These are phyloP conservation scores for Saccharum officinarum DNA, from an alignment of 176 grass and related monocot species.

Conservation along the genomic window DNA sequence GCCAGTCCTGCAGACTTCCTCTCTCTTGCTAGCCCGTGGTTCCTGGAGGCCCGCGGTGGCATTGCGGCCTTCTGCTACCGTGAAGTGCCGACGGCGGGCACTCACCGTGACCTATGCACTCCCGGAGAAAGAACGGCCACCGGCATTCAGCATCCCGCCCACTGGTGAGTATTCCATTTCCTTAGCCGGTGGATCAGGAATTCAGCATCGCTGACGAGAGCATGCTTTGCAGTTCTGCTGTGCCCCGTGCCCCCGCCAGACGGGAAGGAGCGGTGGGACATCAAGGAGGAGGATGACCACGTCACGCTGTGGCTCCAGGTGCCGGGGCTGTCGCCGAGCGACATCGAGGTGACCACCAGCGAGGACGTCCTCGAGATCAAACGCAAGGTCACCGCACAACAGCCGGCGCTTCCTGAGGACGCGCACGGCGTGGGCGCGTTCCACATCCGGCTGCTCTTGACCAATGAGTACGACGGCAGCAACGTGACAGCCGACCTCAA, in stretches of 20 bases:
- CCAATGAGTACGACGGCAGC: neutral
- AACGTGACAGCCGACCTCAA: constrained; percentile 20
- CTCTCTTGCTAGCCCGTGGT: neutral
- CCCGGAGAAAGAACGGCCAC: constrained; percentile 37
- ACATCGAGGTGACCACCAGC: constrained; percentile 23
- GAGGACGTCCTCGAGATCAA: constrained; percentile 38
- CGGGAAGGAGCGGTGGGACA: constrained; percentile 33
- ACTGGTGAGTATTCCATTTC: constrained; percentile 21
- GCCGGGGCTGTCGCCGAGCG: neutral
- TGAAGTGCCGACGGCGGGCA: neutral
- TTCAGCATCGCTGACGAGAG: neutral
- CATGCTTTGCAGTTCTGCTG: neutral
- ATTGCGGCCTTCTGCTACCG: neutral
- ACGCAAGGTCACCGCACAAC: neutral
- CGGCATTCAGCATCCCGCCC: constrained; percentile 35
- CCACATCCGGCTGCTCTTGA: constrained; percentile 33
- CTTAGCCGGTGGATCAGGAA: neutral
- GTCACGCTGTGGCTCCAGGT: constrained; percentile 39
- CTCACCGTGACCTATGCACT: neutral
- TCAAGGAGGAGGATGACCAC: constrained; percentile 19
- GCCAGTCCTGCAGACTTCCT: neutral
- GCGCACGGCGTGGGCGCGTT: constrained; percentile 35
- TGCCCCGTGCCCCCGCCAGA: constrained; percentile 12
- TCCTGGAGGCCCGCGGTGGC: neutral
- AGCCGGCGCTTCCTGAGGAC: neutral